A percentile compares a stretch with the other conserved stretches of the same genome.
Conservation (phyloP, 192 early-diverging fungal species). For the Coemansia sp. region DNA sequence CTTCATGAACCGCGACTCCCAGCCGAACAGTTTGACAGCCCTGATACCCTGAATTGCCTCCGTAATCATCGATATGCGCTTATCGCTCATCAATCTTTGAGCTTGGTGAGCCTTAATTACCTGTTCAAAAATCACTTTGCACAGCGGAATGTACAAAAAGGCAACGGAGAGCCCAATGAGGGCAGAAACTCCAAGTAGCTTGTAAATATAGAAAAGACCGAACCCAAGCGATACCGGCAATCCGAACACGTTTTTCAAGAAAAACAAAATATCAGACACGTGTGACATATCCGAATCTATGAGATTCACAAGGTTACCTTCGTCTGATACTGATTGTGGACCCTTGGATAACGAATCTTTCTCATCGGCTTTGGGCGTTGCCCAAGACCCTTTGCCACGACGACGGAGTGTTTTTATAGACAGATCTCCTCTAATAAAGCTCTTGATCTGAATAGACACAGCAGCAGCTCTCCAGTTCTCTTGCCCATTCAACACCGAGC, state of each 20-base stretch:
- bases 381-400: no score
- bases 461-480: no score
- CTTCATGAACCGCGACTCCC: conserved; percentile 45
- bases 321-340: no score
- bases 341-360: no score
- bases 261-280: conserved; percentile 59
- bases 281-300: conserved; percentile 1
- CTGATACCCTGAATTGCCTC: no score
- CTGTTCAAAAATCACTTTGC: conserved; percentile 54
- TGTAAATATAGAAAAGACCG: conserved; percentile 66
- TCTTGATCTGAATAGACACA: no score
- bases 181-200: conserved; percentile 77
- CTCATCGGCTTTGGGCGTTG: no score
- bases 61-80: no score
- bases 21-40: no score
- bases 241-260: conserved; percentile 61
- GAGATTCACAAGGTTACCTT: no score
- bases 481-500: conserved; percentile 39
- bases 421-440: no score
- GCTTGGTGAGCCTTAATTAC: conserved; percentile 56
- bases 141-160: conserved; percentile 58
- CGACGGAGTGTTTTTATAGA: no score
- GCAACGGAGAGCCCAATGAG: conserved; percentile 71
- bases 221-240: conserved; percentile 64
- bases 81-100: conserved; percentile 50